Conservation (phyloP, 331 rosid genomes). For the Acacia concinna region DNA sequence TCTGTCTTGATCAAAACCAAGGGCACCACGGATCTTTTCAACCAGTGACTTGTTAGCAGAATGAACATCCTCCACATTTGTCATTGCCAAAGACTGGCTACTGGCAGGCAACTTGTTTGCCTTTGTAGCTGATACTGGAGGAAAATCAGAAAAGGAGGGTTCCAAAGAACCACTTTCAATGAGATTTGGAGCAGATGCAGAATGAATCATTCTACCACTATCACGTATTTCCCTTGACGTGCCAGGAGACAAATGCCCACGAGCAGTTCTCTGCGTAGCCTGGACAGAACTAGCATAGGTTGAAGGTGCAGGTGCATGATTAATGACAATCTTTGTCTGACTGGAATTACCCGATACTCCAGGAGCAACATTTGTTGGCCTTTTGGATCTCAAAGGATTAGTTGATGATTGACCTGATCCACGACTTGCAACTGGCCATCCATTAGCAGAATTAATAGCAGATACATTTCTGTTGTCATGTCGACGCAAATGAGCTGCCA, state of each 20-base stretch:
- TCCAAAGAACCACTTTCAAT: conserved; percentile 45
- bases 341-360: conserved; percentile 45
- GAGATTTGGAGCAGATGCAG: conserved; percentile 83
- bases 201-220: conserved; percentile 58
- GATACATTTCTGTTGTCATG: conserved; percentile 43
- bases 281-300: conserved; percentile 63
- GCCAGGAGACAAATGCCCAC: conserved; percentile 46
- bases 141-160: conserved; percentile 69
- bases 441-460: conserved; percentile 59
- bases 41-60: conserved; percentile 91
- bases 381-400: conserved; percentile 50
- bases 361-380: conserved; percentile 42
- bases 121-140: conserved; percentile 78
- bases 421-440: conserved; percentile 72
- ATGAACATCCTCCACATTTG: conserved; percentile 60
- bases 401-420: conserved; percentile 45
- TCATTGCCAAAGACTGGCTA: conserved; percentile 44
- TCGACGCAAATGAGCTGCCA: conserved; percentile 88
- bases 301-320: conserved; percentile 51
- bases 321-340: conserved; percentile 41
- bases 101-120: conserved; percentile 50
- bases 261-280: conserved; percentile 44
- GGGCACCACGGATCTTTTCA: conserved; percentile 79
- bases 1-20: conserved; percentile 77
- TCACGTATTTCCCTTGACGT: conserved; percentile 47